Percentiles rank a stretch among this genome's conserved stretches.
Evolutionary conservation across 148 eudicot genomes (phyloP).

Genomic region (Polygonum maritimum): DNA sequence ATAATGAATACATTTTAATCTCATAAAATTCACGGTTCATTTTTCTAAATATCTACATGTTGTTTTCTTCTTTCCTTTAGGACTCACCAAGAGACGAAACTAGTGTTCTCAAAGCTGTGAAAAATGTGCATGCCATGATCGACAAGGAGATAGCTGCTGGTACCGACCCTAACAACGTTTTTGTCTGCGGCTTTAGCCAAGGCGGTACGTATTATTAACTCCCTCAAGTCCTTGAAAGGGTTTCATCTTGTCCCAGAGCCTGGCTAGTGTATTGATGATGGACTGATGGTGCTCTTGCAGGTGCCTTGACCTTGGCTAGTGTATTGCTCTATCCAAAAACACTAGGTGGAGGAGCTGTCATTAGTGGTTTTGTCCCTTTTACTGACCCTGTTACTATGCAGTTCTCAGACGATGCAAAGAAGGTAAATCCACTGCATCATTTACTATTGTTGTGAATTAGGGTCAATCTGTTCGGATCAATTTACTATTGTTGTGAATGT

Average conservation of each 20-base stretch:
- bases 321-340: slow-evolving; percentile 80
- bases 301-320: slow-evolving; percentile 96
- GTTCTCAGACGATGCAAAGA: slow-evolving; percentile 65
- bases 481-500: not conserved
- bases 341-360: slow-evolving; percentile 90
- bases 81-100: slow-evolving; percentile 75
- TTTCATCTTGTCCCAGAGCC: too few relatives aligned
- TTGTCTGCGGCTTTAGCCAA: slow-evolving; percentile 96
- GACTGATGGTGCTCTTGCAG: slow-evolving; percentile 23
- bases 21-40: too few relatives aligned
- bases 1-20: too few relatives aligned
- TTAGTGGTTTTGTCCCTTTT: slow-evolving; percentile 98
- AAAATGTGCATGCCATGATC: slow-evolving; percentile 66
- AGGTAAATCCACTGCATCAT: slow-evolving; percentile 30
- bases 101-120: slow-evolving; percentile 68
- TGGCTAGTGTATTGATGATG: not conserved
- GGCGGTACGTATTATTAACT: slow-evolving; percentile 54
- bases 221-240: too few relatives aligned
- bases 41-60: not conserved
- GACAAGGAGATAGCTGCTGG: slow-evolving; percentile 87
- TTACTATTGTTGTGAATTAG: too few relatives aligned
- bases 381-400: slow-evolving; percentile 50
- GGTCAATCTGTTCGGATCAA: too few relatives aligned
- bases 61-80: slow-evolving; percentile 23
- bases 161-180: slow-evolving; percentile 65